A percentile compares a stretch with the other conserved stretches of the same genome.
Conservation (phyloP, 768 basidiomycete species). For the Lactifluus volemus region DNA sequence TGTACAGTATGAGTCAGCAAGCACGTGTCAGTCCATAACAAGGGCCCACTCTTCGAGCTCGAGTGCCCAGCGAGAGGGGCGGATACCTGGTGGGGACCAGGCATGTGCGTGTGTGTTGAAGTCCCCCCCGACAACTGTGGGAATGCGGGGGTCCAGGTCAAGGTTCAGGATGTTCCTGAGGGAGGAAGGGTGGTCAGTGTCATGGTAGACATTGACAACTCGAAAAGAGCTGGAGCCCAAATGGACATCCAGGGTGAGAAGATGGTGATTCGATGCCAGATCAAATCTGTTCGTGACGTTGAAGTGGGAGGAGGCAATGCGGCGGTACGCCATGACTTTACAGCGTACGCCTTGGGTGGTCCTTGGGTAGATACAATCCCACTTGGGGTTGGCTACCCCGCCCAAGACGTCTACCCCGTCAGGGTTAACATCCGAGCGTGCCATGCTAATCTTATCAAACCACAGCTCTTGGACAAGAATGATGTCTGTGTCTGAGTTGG, state of each 20-base stretch:
- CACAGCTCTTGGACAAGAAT: neutral
- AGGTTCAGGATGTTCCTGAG: neutral
- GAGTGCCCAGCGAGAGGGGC: neutral
- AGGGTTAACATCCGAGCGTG: neutral
- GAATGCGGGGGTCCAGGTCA: neutral
- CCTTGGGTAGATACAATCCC: neutral
- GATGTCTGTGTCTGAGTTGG: neutral
- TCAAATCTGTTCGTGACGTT: neutral
- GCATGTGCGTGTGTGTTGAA: neutral
- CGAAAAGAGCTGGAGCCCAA: neutral
- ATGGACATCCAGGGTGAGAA: neutral
- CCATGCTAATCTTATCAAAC: neutral
- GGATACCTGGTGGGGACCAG: neutral
- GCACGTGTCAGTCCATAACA: too few relatives aligned
- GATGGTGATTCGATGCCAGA: neutral
- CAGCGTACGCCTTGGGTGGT: neutral
- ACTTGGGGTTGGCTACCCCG: neutral
- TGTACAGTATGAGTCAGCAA: too few relatives aligned
- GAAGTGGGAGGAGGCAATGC: neutral
- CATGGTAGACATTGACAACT: neutral
- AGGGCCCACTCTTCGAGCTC: neutral
- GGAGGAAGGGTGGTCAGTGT: neutral
- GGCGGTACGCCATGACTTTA: neutral
- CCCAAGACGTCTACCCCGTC: neutral
- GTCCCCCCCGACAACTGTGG: neutral